Conservation (phyloP, 352 stramenopile species). For the Phytophthora parvispora region DNA sequence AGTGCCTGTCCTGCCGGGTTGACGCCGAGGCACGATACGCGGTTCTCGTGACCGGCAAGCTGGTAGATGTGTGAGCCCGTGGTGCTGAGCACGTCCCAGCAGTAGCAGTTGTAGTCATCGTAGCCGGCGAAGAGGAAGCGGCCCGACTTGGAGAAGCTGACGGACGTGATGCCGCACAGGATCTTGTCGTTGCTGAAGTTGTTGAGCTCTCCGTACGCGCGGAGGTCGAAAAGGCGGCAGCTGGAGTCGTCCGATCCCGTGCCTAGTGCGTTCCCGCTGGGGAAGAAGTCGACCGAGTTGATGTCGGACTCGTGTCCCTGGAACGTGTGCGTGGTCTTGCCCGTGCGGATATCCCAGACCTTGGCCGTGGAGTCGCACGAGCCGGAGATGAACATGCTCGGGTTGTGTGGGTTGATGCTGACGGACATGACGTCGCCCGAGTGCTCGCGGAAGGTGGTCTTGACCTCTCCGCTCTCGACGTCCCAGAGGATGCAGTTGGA, state of each 20-base stretch:
- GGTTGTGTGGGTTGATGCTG: slow-evolving; percentile 95
- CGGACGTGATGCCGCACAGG: slow-evolving; percentile 97
- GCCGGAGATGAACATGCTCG: slow-evolving; percentile 98
- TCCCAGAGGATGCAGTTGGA: slow-evolving; percentile 99
- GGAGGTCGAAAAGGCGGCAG: slow-evolving; percentile 98
- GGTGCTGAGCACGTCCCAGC: slow-evolving; percentile 97
- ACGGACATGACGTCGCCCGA: slow-evolving; percentile 98
- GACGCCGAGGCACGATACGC: slow-evolving; percentile 98
- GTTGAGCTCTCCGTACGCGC: slow-evolving; percentile 97
- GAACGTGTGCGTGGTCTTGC: slow-evolving; percentile 98
- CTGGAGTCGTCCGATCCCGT: slow-evolving; percentile 98
- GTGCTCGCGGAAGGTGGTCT: slow-evolving; percentile 98
- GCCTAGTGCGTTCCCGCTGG: slow-evolving; percentile 95
- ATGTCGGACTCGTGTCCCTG: slow-evolving; percentile 99
- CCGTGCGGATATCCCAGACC: slow-evolving; percentile 98
- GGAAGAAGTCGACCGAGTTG: slow-evolving; percentile 99
- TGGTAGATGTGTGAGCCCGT: slow-evolving; percentile 93
- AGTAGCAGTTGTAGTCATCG: slow-evolving; percentile 98
- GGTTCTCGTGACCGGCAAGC: slow-evolving; percentile 96
- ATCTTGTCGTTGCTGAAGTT: slow-evolving; percentile 98
- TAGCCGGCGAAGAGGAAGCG: slow-evolving; percentile 98
- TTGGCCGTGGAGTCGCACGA: slow-evolving; percentile 98
- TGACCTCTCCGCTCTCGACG: slow-evolving; percentile 94
- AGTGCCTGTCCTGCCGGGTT: slow-evolving; percentile 96
- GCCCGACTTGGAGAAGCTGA: slow-evolving; percentile 97